Percentiles rank a stretch among this genome's conserved stretches.
These are phyloP conservation scores for Chamaecyparis obtusa DNA, from an alignment of 75 land plant genomes.

Conservation along the genomic window DNA sequence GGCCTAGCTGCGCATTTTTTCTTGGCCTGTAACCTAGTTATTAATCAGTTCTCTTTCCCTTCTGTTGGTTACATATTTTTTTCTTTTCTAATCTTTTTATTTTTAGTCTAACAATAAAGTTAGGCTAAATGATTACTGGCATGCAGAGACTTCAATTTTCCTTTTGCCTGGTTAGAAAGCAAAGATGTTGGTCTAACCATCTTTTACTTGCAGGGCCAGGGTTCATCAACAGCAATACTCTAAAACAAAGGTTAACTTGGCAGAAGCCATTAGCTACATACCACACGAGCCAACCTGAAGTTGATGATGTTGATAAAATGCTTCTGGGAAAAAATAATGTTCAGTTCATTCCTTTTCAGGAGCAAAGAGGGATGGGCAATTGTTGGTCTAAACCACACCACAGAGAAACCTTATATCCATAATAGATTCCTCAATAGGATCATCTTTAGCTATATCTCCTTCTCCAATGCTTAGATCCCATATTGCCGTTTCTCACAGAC, in stretches of 20 bases:
- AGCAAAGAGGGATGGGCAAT: not conserved
- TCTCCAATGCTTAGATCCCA: not conserved
- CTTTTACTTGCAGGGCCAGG: slow-evolving; percentile 1
- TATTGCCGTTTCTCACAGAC: not conserved
- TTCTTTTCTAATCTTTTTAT: not conserved
- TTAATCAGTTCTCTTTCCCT: not conserved
- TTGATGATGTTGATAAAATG: not conserved
- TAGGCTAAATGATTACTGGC: not conserved
- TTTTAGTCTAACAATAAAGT: not conserved
- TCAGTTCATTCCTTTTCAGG: not conserved
- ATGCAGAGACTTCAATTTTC: not conserved
- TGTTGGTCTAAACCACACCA: not conserved
- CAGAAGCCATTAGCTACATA: slow-evolving; percentile 1
- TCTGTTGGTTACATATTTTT: not conserved
- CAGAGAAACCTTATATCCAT: not conserved
- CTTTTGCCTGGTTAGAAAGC: not conserved
- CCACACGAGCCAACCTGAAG: not conserved
- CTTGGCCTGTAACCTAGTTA: not conserved
- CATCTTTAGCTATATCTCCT: not conserved
- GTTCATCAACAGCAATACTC: slow-evolving; percentile 7
- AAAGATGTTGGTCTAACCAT: not conserved
- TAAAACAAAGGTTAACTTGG: not conserved
- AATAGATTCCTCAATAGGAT: not conserved
- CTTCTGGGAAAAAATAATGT: not conserved
- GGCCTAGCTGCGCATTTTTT: not conserved